Evolutionary conservation across 371 early-diverging fungal genomes (phyloP), one percentile per base, ranked within the genome.

Genomic region (Mortierella sp.): DNA sequence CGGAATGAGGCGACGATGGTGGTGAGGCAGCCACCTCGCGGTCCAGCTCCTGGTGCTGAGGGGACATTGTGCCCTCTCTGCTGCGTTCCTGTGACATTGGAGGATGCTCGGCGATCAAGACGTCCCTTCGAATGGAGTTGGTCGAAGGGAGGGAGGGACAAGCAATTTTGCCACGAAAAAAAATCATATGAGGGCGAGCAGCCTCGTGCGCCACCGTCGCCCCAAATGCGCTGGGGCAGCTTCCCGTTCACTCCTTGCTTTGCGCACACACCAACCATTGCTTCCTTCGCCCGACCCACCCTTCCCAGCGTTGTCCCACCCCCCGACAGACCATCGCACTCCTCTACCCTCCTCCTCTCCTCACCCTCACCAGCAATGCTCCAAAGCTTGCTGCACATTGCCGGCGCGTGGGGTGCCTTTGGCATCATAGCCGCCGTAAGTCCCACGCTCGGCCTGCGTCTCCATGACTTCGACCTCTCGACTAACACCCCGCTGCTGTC

Each of bases 371-470:
- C 43, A 51, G 21, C 55, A 48, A 69, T 70, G 63, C 49, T 65
- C 14, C 60, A 70, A 27, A 49, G 62, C 28, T n/a, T 70, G 51
- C 63, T 66, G 12, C 70, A 69, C 51, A 55, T 77, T 49, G 55
- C 54, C 19, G 63, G 70, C 47, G 77, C 77, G 62, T 77, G 77
- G 77, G 70, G 77, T 59, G 70, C 67, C 66, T 77, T 66, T 70
- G 77, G 70, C 70, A 77, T 66, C 63, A 59, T 62, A 50, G 60
- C 52, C 48, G 44, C 60, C 24, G 77, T 77, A 77, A 50, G 77
- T 13, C 37, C 1, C 16, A 22, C 28, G 37, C 37, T 37, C 8
- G 37, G 16, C 10, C 51, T 60, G 31, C 24, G 17, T 9, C 41
- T 39, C 41, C n/a, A n/a, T n/a, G n/a, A n/a, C n/a, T n/a, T 27